Conservation (phyloP, 129 eudicot species). For the Helichrysum umbraculigerum region DNA sequence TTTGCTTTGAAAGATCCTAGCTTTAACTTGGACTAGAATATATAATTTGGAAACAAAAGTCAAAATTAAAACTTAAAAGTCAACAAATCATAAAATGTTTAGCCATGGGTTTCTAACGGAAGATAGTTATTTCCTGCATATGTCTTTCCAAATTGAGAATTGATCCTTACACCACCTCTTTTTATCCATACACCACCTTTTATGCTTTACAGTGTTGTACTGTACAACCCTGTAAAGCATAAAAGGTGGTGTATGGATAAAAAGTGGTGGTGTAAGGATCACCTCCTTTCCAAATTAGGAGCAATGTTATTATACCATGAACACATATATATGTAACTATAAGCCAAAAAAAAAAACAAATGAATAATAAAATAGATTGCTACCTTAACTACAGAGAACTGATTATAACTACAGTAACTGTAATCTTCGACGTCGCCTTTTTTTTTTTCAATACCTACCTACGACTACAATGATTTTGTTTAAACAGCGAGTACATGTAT, state of each 20-base stretch:
- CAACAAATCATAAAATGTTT: neutral
- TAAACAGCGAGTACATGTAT: neutral
- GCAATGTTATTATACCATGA: neutral
- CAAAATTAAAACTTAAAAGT: neutral
- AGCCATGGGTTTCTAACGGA: neutral
- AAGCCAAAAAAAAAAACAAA: neutral
- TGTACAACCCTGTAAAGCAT: no score
- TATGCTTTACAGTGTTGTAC: no score
- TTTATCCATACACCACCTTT: no score
- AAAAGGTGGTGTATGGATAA: no score
- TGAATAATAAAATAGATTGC: neutral
- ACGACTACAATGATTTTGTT: neutral
- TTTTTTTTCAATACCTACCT: slow-evolving; percentile 1
- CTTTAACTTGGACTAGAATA: neutral
- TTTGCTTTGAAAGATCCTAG: no score
- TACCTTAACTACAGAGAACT: slow-evolving; percentile 2
- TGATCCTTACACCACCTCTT: no score
- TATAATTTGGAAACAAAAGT: neutral
- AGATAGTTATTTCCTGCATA: neutral
- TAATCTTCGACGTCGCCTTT: neutral
- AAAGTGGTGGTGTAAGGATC: no score
- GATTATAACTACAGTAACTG: neutral
- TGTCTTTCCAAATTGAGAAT: neutral
- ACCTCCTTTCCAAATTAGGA: neutral
- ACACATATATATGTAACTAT: neutral